These are phyloP conservation scores for Beauveria bassiana DNA, from an alignment of 2,329 filamentous ascomycete species.

Conservation along the genomic window DNA sequence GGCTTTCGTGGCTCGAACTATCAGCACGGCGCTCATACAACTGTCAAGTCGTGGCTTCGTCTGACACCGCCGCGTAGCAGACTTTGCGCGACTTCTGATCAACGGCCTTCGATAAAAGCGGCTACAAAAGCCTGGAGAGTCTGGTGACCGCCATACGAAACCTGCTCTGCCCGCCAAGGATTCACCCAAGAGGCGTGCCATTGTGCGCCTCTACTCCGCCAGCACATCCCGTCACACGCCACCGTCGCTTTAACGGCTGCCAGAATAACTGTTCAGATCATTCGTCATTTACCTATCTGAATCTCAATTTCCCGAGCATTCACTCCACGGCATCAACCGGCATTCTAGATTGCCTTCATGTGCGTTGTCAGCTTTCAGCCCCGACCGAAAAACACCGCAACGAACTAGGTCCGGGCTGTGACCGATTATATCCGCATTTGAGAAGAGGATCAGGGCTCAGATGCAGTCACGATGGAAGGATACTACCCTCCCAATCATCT, in stretches of 20 bases:
- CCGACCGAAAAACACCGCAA: not conserved
- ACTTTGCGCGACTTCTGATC: not conserved
- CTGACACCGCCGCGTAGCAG: not conserved
- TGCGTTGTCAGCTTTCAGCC: not conserved
- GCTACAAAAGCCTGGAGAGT: not conserved
- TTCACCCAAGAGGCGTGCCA: slow-evolving; percentile 2
- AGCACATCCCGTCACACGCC: not conserved
- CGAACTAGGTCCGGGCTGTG: not conserved
- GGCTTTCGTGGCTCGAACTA: not conserved
- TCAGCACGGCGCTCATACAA: not conserved
- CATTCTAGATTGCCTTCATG: not conserved
- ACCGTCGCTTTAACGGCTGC: not conserved
- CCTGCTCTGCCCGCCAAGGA: slow-evolving; percentile 1
- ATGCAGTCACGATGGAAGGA: slow-evolving; percentile 11
- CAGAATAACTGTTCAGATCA: not conserved
- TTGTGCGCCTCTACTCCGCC: not conserved
- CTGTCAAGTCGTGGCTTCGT: not conserved
- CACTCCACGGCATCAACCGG: not conserved
- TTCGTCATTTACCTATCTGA: not conserved
- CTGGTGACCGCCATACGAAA: not conserved
- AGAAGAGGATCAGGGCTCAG: not conserved
- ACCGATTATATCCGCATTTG: not conserved
- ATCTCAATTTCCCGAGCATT: not conserved
- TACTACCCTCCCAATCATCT: slow-evolving; percentile 5
- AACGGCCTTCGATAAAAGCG: not conserved